Evolutionary conservation across 192 early-diverging fungal genomes (phyloP), one percentile per base, ranked within the genome.

Genomic region (Gryganskiella cystojenkinii): DNA sequence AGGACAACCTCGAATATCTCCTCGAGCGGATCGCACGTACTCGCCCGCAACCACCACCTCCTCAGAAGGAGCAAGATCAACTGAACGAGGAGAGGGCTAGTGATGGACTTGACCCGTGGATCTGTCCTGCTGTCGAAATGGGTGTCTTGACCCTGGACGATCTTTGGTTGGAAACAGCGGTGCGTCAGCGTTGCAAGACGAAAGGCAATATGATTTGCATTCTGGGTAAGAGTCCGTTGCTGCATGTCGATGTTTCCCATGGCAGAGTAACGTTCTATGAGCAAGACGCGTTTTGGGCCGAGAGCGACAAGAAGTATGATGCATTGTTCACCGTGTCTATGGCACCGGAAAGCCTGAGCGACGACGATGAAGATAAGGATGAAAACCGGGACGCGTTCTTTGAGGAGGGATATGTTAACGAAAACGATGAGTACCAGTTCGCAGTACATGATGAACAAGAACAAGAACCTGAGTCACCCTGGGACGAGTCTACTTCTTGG

Each of bases 141-240:
- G 64, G 64, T 14, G 45, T 66, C 9, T 14, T 67, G 1, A 1
- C 7, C 0, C 33, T 63, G 31, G 64, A 66, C 14, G 60, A 64
- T 17, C 37, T 71, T 10, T 75, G 78, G 80, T 33, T 60, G 17
- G 22, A 57, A 9, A 24, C 49, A 4, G 69, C 75, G 34, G 52
- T 89, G 24, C 75, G 83, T 22, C 86, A 89, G 66, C 78, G 87
- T 58, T 91, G 87, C 60, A 81, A 81, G 63, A 82, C 67, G 0
- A 67, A 65, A 10, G 22, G 31, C 8, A 55, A 52, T 0, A 64
- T 90, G 67, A 50, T 74, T 3, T 2, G 63, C 8, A 44, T 82
- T 9, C 43, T 86, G 20, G n/a, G 34, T 10, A 69, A 47, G 49
- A 70, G 69, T 55, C 22, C 72, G 3, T 19, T 74, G 61, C 55